Evolutionary conservation across 371 early-diverging fungal genomes (phyloP).

Genomic region (Mucor velutinosus): DNA sequence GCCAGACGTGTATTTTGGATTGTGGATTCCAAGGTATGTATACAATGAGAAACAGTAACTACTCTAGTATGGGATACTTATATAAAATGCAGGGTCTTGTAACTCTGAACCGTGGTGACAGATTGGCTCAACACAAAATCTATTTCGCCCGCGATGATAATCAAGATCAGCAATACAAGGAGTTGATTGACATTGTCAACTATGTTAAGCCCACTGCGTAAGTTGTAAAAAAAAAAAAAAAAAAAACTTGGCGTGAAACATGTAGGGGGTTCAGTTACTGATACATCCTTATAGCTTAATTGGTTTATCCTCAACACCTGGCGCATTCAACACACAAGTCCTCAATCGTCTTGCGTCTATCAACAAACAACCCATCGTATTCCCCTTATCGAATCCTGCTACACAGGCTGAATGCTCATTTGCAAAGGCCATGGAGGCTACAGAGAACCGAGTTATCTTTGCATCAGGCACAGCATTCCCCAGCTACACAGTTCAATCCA

Average conservation of each 20-base stretch:
- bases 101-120: constrained; percentile 86
- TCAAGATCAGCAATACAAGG: constrained; percentile 68
- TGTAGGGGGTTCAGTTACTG: not conserved
- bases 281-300: constrained; percentile 53
- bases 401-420: constrained; percentile 92
- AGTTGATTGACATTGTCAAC: constrained; percentile 71
- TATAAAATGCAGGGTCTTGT: constrained; percentile 58
- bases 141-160: constrained; percentile 83
- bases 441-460: constrained; percentile 87
- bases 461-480: constrained; percentile 97
- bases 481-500: constrained; percentile 62
- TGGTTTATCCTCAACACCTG: constrained; percentile 79
- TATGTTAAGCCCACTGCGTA: constrained; percentile 47
- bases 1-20: constrained; percentile 84
- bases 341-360: constrained; percentile 68
- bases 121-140: constrained; percentile 78
- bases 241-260: constrained; percentile 19
- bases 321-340: constrained; percentile 68
- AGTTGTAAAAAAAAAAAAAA: too few species aligned
- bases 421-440: constrained; percentile 82
- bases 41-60: too few species aligned
- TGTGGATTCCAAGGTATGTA: constrained; percentile 70
- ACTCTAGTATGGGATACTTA: not conserved
- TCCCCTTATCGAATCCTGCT: constrained; percentile 91
- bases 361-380: constrained; percentile 85